Evolutionary conservation across 2,329 filamentous ascomycete species (phyloP).

Genomic region (Diaporthe helianthi): DNA sequence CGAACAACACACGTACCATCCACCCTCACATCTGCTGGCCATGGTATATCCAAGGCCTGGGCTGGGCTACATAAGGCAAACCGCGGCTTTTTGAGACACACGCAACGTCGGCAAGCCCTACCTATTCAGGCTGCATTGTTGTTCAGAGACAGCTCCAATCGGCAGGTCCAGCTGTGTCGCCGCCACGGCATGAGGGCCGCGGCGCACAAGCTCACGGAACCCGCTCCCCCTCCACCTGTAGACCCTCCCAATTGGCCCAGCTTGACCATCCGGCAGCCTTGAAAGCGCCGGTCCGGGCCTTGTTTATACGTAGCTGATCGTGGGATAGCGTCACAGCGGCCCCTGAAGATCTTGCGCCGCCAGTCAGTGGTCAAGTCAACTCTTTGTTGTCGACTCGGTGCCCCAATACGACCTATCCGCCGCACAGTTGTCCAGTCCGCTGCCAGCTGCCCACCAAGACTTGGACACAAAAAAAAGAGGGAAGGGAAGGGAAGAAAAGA

Average conservation of each 20-base stretch:
- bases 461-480: neutral
- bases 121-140: slow-evolving; percentile 21
- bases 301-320: slow-evolving; percentile 9
- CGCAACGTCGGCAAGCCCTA: slow-evolving; percentile 30
- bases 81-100: slow-evolving; percentile 22
- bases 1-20: too few relatives aligned
- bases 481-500: too few relatives aligned
- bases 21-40: neutral
- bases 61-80: slow-evolving; percentile 3
- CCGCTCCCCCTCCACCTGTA: neutral
- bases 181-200: slow-evolving; percentile 16
- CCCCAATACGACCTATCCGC: neutral
- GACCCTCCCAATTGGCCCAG: slow-evolving; percentile 10
- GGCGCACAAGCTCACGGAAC: slow-evolving; percentile 22
- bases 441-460: neutral
- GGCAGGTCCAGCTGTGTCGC: slow-evolving; percentile 22
- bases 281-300: slow-evolving; percentile 21
- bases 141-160: slow-evolving; percentile 2
- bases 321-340: slow-evolving; percentile 23
- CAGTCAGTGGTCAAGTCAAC: neutral
- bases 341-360: slow-evolving; percentile 22
- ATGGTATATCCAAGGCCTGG: slow-evolving; percentile 5
- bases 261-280: neutral
- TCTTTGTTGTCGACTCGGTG: neutral
- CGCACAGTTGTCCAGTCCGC: slow-evolving; percentile 6